Conservation (phyloP, 1,139 yeast genomes). For the Ogataea hybrid region DNA sequence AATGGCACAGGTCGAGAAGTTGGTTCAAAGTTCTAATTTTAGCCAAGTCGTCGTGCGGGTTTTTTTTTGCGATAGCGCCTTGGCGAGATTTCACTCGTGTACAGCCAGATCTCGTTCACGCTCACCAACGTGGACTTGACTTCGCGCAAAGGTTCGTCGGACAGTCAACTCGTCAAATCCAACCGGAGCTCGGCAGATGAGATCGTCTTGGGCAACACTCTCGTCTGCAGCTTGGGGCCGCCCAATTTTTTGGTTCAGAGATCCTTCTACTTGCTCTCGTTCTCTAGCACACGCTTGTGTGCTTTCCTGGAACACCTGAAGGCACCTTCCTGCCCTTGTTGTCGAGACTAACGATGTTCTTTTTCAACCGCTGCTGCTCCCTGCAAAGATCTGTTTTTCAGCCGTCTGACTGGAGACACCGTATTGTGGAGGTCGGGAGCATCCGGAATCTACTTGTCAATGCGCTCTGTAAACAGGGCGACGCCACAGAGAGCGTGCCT, state of each 20-base stretch:
- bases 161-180: too few relatives aligned
- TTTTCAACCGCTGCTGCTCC: slow-evolving; percentile 53
- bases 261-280: slow-evolving; percentile 71
- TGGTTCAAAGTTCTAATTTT: slow-evolving; percentile 57
- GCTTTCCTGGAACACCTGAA: slow-evolving; percentile 51
- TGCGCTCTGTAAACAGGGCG: slow-evolving; percentile 53
- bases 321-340: slow-evolving; percentile 59
- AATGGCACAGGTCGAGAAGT: slow-evolving; percentile 64
- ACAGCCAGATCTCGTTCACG: slow-evolving; percentile 78
- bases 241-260: too few relatives aligned
- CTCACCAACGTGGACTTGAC: slow-evolving; percentile 70
- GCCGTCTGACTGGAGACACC: slow-evolving; percentile 68
- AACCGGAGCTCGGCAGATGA: too few relatives aligned
- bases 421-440: slow-evolving; percentile 65
- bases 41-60: slow-evolving; percentile 61
- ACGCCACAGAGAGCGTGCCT: slow-evolving; percentile 54
- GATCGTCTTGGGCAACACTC: too few relatives aligned
- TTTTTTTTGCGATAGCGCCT: slow-evolving; percentile 51
- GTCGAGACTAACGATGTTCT: slow-evolving; percentile 42
- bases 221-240: too few relatives aligned
- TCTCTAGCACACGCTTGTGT: slow-evolving; percentile 51
- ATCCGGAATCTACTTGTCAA: slow-evolving; percentile 50
- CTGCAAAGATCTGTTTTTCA: slow-evolving; percentile 46
- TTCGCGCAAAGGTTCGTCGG: slow-evolving; percentile 83
- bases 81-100: slow-evolving; percentile 83